Evolutionary conservation across 2,329 filamentous ascomycete species (phyloP).

Genomic region (Ciborinia camelliae): DNA sequence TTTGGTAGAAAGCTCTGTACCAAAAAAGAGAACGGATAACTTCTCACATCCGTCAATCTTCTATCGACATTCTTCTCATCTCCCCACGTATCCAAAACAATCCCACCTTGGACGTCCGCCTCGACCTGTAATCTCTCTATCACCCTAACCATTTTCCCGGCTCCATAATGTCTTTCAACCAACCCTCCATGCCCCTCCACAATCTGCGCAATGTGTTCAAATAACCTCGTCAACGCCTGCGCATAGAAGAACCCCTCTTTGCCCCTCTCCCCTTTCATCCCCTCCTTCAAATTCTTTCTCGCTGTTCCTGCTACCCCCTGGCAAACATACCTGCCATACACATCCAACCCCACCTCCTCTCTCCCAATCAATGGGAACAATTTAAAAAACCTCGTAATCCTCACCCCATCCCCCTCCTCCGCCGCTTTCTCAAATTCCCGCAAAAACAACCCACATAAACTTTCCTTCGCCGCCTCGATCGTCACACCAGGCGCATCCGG

Average conservation of each 20-base stretch:
- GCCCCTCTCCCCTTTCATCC: constrained; percentile 46
- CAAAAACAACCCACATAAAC: constrained; percentile 83
- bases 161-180: constrained; percentile 90
- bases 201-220: constrained; percentile 97
- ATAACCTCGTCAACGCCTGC: constrained; percentile 83
- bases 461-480: constrained; percentile 81
- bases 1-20: constrained; percentile 86
- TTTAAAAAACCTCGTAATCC: constrained; percentile 96
- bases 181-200: constrained; percentile 87
- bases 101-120: constrained; percentile 93
- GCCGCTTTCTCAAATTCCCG: constrained; percentile 94
- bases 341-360: constrained; percentile 84
- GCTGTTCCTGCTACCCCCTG: constrained; percentile 87
- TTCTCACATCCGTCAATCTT: constrained; percentile 90
- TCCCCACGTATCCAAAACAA: constrained; percentile 91
- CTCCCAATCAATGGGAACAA: constrained; percentile 91
- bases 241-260: constrained; percentile 81
- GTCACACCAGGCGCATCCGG: constrained; percentile 88
- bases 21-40: constrained; percentile 94
- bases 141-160: constrained; percentile 89
- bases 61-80: constrained; percentile 84
- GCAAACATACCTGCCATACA: constrained; percentile 94
- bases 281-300: constrained; percentile 71
- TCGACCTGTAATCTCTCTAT: constrained; percentile 91
- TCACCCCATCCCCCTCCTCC: constrained; percentile 78